phyloP scores from a whole-genome alignment of 331 rosid genomes.

The Erythrophleum ivorense region DNA sequence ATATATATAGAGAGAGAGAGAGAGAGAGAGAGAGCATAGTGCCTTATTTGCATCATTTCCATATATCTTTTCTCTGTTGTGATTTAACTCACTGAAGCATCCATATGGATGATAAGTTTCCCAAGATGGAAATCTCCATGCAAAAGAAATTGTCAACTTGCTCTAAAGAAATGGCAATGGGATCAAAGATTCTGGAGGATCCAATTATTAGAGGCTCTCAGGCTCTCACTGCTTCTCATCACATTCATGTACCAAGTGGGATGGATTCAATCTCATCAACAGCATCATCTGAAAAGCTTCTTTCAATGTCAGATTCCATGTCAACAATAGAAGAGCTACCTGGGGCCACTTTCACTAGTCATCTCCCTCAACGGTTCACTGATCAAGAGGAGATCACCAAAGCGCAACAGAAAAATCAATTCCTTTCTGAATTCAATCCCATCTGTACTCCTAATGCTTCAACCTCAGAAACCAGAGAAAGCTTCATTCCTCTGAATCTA shows the following conservation, averaged over 20 bases:
- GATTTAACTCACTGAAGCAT: conserved; percentile 38
- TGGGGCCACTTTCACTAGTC: conserved; percentile 37
- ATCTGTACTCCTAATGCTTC: conserved; percentile 28
- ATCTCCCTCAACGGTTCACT: conserved; percentile 42
- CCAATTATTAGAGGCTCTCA: conserved; percentile 50
- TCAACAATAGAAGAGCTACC: conserved; percentile 51
- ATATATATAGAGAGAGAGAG: not conserved
- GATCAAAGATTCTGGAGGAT: conserved; percentile 57
- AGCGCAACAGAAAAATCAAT: conserved; percentile 30
- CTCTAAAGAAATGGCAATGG: conserved; percentile 57
- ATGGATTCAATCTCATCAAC: conserved; percentile 42
- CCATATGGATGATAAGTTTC: conserved; percentile 62
- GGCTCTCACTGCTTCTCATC: conserved; percentile 41
- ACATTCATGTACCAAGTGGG: conserved; percentile 36
- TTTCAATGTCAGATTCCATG: conserved; percentile 46
- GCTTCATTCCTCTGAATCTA: conserved; percentile 61
- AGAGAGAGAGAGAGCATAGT: conserved; percentile 33
- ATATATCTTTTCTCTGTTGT: conserved; percentile 31
- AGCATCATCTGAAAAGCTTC: conserved; percentile 41
- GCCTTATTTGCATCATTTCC: conserved; percentile 50
- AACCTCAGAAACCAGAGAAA: conserved; percentile 36
- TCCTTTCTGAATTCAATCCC: conserved; percentile 37
- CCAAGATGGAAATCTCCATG: conserved; percentile 64
- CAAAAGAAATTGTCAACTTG: conserved; percentile 56
- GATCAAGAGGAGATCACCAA: conserved; percentile 33